Conservation (phyloP, 169 alveolate species). For the Besnoitia besnoiti region DNA sequence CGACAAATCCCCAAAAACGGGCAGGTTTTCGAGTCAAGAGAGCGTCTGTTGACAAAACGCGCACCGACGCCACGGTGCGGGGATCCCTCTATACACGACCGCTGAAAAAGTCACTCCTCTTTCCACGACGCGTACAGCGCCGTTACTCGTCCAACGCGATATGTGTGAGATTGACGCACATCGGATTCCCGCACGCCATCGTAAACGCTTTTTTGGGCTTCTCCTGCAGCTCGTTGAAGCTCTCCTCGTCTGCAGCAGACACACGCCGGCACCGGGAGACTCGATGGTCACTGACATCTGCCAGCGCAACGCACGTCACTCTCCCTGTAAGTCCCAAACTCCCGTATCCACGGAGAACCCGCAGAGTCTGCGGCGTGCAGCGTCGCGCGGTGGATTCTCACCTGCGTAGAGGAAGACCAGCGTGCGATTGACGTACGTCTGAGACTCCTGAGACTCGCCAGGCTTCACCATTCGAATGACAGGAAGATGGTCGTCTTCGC, state of each 20-base stretch:
- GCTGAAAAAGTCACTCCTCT: not conserved
- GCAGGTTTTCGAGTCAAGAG: no score
- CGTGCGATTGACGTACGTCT: conserved; percentile 88
- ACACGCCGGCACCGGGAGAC: no score
- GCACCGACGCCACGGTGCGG: no score
- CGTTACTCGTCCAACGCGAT: conserved; percentile 83
- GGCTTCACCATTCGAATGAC: conserved; percentile 85
- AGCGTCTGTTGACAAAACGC: no score
- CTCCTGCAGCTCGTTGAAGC: conserved; percentile 86
- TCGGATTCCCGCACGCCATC: conserved; percentile 89
- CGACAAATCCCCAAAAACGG: no score
- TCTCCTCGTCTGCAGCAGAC: conserved; percentile 85
- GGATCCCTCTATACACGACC: no score
- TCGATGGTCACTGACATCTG: no score
- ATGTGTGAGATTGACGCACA: conserved; percentile 90
- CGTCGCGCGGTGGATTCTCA: no score
- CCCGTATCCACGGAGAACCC: no score
- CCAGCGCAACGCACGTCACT: no score
- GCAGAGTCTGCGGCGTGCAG: no score
- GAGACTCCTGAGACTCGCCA: conserved; percentile 83
- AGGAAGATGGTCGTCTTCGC: conserved; percentile 85
- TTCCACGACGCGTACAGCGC: not conserved
- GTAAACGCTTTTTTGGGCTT: conserved; percentile 86
- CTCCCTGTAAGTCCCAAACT: no score
- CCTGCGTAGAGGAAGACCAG: conserved; percentile 91